Conservation (phyloP, 2,329 filamentous ascomycete genomes). For the Xylaria digitata region DNA sequence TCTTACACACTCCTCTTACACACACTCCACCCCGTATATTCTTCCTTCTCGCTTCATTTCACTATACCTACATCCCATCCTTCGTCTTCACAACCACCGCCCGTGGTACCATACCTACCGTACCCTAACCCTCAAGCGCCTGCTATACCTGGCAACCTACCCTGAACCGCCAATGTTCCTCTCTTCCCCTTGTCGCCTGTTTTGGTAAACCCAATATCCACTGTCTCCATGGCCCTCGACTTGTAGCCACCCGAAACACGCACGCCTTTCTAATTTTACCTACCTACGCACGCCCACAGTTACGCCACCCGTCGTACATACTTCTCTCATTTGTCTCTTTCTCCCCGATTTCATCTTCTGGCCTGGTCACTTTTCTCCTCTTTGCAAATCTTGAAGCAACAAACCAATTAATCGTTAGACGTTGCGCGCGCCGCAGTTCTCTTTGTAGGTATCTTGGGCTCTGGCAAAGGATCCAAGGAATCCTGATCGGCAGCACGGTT, state of each 20-base stretch:
- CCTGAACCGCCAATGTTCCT: conserved; percentile 28
- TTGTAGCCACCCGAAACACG: conserved; percentile 44
- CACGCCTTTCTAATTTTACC: conserved; percentile 44
- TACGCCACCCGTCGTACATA: conserved; percentile 33
- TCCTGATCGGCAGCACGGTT: conserved; percentile 27
- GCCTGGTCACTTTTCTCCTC: conserved; percentile 7
- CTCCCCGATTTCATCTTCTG: conserved; percentile 20
- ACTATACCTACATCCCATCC: conserved; percentile 1
- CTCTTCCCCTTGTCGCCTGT: conserved; percentile 40
- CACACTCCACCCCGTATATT: conserved; percentile 26
- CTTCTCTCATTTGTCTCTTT: conserved; percentile 40
- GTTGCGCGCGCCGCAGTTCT: conserved; percentile 15
- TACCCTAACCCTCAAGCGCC: conserved; percentile 32
- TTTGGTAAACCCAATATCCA: conserved; percentile 38
- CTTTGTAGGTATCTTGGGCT: conserved; percentile 24
- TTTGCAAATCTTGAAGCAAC: conserved; percentile 6
- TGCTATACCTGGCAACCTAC: conserved; percentile 30
- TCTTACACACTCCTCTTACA: conserved; percentile 31
- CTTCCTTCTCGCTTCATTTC: conserved; percentile 32
- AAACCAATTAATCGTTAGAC: conserved; percentile 30
- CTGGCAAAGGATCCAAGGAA: conserved; percentile 19
- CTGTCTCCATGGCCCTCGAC: conserved; percentile 44
- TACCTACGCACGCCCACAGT: conserved; percentile 37
- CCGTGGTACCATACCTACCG: conserved; percentile 41
- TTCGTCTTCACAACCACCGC: conserved; percentile 44